Evolutionary conservation across 352 stramenopile genomes (phyloP).

Genomic region (Globisporangium irregulare): DNA sequence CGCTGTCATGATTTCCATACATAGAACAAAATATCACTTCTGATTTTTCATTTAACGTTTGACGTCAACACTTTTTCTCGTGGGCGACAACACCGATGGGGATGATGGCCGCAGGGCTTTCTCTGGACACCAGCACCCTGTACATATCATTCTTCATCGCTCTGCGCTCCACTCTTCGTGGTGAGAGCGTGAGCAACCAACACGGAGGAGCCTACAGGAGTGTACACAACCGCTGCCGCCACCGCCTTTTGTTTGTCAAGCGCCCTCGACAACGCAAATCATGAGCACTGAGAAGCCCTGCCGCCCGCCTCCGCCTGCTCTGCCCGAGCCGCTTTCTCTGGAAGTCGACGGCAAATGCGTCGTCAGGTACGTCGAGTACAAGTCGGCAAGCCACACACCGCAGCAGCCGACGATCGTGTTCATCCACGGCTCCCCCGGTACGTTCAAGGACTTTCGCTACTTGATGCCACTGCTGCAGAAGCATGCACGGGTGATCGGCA

Average conservation of each 20-base stretch:
- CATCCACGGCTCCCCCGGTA: slow-evolving; percentile 61
- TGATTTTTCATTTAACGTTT: neutral
- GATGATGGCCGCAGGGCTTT: neutral
- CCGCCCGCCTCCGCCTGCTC: slow-evolving; percentile 9
- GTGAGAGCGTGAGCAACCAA: neutral
- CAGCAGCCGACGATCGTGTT: slow-evolving; percentile 40
- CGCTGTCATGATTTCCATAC: neutral
- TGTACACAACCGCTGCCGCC: neutral
- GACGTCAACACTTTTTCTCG: neutral
- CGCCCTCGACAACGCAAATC: neutral
- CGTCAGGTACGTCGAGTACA: slow-evolving; percentile 39
- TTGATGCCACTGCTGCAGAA: slow-evolving; percentile 49
- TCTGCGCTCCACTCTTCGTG: no score
- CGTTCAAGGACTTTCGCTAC: slow-evolving; percentile 60
- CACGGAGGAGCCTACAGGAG: neutral
- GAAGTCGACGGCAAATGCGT: slow-evolving; percentile 34
- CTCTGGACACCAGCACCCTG: neutral
- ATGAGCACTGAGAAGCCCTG: neutral
- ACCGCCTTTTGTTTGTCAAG: neutral
- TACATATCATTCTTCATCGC: neutral
- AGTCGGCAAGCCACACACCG: slow-evolving; percentile 11
- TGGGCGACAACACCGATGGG: neutral
- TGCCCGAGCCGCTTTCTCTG: slow-evolving; percentile 26
- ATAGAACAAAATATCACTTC: neutral
- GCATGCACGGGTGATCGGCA: slow-evolving; percentile 40